Conservation (phyloP, 163 green algal genomes). For the Scenedesmus sp. region DNA sequence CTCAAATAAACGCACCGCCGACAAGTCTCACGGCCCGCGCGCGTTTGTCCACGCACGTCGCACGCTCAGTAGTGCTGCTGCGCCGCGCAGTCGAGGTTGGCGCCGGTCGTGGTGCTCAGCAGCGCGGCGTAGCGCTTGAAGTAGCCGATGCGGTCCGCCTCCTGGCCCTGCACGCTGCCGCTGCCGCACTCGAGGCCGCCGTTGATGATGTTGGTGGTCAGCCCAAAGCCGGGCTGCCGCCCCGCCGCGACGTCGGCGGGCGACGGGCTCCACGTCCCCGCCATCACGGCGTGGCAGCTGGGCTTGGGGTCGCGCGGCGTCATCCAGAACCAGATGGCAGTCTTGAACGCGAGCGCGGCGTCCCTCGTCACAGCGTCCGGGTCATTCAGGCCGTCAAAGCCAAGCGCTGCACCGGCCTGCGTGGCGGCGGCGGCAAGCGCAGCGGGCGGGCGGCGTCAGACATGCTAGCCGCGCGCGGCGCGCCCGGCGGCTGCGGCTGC, state of each 20-base stretch:
- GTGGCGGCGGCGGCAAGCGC: too few relatives aligned
- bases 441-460: too few relatives aligned
- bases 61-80: slow-evolving; percentile 37
- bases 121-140: slow-evolving; percentile 36
- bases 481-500: too few relatives aligned
- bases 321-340: slow-evolving; percentile 51
- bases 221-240: slow-evolving; percentile 20
- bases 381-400: slow-evolving; percentile 45
- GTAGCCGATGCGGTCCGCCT: slow-evolving; percentile 42
- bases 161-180: neutral
- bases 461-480: too few relatives aligned
- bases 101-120: slow-evolving; percentile 21
- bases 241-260: slow-evolving; percentile 32
- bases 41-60: too few relatives aligned
- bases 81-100: slow-evolving; percentile 35
- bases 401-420: slow-evolving; percentile 33
- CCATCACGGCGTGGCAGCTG: slow-evolving; percentile 41
- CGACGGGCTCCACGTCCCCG: slow-evolving; percentile 5
- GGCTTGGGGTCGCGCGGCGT: slow-evolving; percentile 39
- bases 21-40: too few relatives aligned
- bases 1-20: too few relatives aligned
- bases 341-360: slow-evolving; percentile 42
- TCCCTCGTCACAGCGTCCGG: slow-evolving; percentile 26
- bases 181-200: slow-evolving; percentile 46
- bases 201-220: slow-evolving; percentile 50